Evolutionary conservation across 177 flowering plant genomes (phyloP), one percentile per base, ranked within the genome.

Genomic region (Vitis hybrid): DNA sequence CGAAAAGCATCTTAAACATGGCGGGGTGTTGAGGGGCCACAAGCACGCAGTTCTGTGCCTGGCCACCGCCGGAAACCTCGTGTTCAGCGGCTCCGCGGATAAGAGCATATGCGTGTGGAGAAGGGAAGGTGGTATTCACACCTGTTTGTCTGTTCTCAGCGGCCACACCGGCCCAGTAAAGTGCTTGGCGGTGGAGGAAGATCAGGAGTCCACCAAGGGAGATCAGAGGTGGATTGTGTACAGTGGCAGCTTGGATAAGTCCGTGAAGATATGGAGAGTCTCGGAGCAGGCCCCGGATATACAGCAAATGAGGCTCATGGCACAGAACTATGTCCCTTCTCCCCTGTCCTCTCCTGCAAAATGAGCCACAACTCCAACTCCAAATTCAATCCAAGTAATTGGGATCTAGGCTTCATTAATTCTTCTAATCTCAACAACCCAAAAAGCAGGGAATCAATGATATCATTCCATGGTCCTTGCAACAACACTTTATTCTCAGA

Each of bases 161-260:
- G 94, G 92, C 11, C 97, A 91, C 53, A 73, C 76, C 6, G 94
- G 97, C 4, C 97, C 92, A 13, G 88, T 91, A 12, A 91, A 89
- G 71, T 91, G 94, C 65, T 52, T 91, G 56, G 84, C 90, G 5
- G 87, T 81, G 2, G 87, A 80, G 33, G 78, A 74, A 22, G 92
- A 88, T 55, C 60, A 52, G 6, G 82, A 74, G 14, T 17, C 74
- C 3, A 63, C 38, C 10, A 22, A 72, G 2, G 68, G 61, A 6
- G 79, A 81, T 49, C 77, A 65, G 50, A 75, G 81, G 65, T 87
- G 90, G 91, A 80, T 76, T 1, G 77, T 89, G 49, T 90, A 87
- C 63, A 90, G 90, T 15, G 95, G 95, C 3, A 86, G 95, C 74
- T 68, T 90, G 20, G 92, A 90, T 18, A 84, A 81, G 76, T 88